Evolutionary conservation across 768 basidiomycete species (phyloP).

Genomic region (Favolaschia claudopus): DNA sequence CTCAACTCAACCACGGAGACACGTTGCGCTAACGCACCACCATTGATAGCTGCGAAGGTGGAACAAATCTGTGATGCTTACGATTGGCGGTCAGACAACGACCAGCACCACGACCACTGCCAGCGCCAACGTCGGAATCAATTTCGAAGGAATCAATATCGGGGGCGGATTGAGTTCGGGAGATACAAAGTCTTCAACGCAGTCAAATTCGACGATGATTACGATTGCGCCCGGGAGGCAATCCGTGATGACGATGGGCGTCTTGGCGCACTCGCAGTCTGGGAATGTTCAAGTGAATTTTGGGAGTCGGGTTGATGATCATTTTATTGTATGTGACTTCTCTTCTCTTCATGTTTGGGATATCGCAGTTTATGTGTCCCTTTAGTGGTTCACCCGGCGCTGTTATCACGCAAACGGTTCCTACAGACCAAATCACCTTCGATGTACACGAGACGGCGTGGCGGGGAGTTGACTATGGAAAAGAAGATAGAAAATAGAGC

Average conservation of each 20-base stretch:
- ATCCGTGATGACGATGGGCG: constrained; percentile 7
- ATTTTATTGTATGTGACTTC: constrained; percentile 11
- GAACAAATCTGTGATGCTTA: background rate
- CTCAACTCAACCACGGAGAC: background rate
- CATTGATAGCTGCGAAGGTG: constrained; percentile 8
- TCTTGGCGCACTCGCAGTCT: constrained; percentile 8
- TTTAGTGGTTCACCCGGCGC: constrained; percentile 18
- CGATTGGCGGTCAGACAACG: constrained; percentile 2
- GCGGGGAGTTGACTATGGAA: background rate
- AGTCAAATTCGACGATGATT: constrained; percentile 1
- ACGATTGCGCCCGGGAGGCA: constrained; percentile 5
- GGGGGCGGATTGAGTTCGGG: constrained; percentile 9
- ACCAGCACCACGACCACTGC: background rate
- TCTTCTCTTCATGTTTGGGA: background rate
- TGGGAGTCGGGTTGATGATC: constrained; percentile 9
- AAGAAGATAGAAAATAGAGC: too few relatives aligned
- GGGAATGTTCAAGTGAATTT: constrained; percentile 14
- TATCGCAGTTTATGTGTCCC: too few relatives aligned
- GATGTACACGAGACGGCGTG: constrained; percentile 16
- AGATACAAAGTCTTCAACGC: background rate
- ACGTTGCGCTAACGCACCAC: too few relatives aligned
- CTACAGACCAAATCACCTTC: constrained; percentile 4
- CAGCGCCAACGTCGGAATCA: constrained; percentile 2
- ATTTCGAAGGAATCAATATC: constrained; percentile 1
- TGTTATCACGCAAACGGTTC: constrained; percentile 8